Evolutionary conservation across 2,329 filamentous ascomycete genomes (phyloP), one percentile per base, ranked within the genome.

Genomic region (Fonsecaea pedrosoi): DNA sequence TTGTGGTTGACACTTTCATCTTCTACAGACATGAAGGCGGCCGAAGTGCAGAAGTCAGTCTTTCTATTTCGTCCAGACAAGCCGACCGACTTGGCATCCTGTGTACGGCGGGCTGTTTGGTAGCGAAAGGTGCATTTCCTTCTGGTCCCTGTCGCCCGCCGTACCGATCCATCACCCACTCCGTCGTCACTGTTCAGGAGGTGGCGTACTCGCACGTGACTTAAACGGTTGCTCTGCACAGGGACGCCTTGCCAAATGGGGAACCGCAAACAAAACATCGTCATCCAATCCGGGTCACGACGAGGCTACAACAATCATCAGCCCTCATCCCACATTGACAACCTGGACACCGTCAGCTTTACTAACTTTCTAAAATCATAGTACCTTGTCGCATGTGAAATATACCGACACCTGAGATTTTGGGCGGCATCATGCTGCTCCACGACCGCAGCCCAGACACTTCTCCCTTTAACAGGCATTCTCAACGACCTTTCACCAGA

Each of bases 401-500:
- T 30, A 50, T 25, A 50, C n/a, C 18, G 13, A 9, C 13, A 25
- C 8, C 57, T 50, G 32, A 13, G 10, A 25, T 34, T 10, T 42
- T 18, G 15, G 25, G 68, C 66, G 65, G 68, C 68, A 62, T 37
- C 13, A 71, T 71, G 69, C 67, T 71, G 67, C 67, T 71, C 50
- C 69, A 71, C 56, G 69, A 71, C 30, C 62, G 65, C 62, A 71
- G 67, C 60, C 67, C 66, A n/a, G 67, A 69, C 60, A 65, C 64
- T 45, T 70, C 69, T n/a, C 69, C 69, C 69, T 82, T 84, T 74
- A 87, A 84, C 78, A 86, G 87, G 78, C 87, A 89, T 73, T 86
- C 90, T 77, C 91, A 89, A 82, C 89, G 92, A 74, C 91, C 88
- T 77, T 96, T 97, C 77, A 84, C 85, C 67, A 87, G 92, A 75